Evolutionary conservation across 2,329 filamentous ascomycete genomes (phyloP).

Genomic region (Penicillium sclerotigenum): DNA sequence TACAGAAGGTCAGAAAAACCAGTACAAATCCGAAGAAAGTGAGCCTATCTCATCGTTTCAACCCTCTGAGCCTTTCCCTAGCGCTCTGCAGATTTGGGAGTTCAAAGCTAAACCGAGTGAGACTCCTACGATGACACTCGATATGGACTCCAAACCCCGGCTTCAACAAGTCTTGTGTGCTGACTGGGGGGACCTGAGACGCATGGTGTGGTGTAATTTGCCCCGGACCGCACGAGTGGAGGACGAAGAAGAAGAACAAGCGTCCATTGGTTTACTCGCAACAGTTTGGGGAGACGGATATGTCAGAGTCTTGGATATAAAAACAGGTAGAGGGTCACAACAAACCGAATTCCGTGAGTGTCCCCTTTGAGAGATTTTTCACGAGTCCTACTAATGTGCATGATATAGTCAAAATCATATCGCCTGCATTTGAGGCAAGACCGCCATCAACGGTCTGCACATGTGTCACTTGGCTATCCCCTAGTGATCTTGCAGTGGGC

Average conservation of each 20-base stretch:
- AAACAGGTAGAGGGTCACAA: conserved; percentile 25
- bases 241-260: conserved; percentile 28
- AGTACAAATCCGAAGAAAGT: conserved; percentile 28
- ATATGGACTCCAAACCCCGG: conserved; percentile 44
- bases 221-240: conserved; percentile 30
- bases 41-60: conserved; percentile 50
- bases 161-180: conserved; percentile 54
- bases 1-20: conserved; percentile 36
- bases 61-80: conserved; percentile 47
- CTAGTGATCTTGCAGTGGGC: conserved; percentile 53
- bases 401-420: conserved; percentile 41
- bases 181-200: conserved; percentile 55
- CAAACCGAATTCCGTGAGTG: conserved; percentile 35
- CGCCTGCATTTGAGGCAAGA: conserved; percentile 50
- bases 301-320: conserved; percentile 55
- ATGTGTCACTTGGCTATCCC: conserved; percentile 56
- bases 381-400: neutral
- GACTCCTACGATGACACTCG: conserved; percentile 38
- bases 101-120: conserved; percentile 44
- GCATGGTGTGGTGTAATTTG: conserved; percentile 57
- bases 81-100: conserved; percentile 58
- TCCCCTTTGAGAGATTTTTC: neutral
- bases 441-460: conserved; percentile 55
- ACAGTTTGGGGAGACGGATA: conserved; percentile 58
- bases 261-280: conserved; percentile 53